Conservation (phyloP, 441 rosid species). For the Pelargonium cotyledonis region DNA sequence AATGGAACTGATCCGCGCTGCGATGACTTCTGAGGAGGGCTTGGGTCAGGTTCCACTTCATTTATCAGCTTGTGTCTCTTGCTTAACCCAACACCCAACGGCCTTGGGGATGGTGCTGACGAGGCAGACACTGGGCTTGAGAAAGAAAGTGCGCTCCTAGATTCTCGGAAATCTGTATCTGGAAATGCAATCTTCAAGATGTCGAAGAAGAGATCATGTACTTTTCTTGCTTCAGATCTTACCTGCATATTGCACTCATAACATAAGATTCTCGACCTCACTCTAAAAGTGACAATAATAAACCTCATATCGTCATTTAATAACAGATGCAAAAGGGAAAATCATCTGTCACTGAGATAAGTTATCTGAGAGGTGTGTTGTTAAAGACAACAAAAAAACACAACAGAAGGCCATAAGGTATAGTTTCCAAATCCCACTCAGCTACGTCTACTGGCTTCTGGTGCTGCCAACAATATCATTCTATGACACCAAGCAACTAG, state of each 20-base stretch:
- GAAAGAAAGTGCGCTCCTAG: conserved; percentile 68
- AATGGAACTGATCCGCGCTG: conserved; percentile 39
- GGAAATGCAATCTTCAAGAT: conserved; percentile 90
- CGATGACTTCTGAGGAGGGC: conserved; percentile 38
- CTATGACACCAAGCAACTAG: no score
- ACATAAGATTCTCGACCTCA: conserved; percentile 16
- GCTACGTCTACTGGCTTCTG: no score
- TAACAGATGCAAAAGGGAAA: neutral
- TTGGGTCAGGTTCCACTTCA: conserved; percentile 60
- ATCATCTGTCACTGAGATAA: no score
- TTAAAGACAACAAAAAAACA: no score
- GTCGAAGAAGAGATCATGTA: conserved; percentile 94
- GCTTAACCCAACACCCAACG: conserved; percentile 40
- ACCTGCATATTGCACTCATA: conserved; percentile 45
- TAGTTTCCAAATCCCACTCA: no score
- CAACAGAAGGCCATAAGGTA: no score
- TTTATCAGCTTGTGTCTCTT: conserved; percentile 55
- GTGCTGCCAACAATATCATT: no score
- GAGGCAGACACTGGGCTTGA: conserved; percentile 45
- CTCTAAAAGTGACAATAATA: neutral
- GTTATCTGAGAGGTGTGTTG: no score
- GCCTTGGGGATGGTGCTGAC: conserved; percentile 53
- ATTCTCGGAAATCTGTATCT: conserved; percentile 79
- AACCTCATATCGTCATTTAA: neutral
- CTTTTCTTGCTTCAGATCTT: conserved; percentile 91